These are phyloP conservation scores for Fusarium sp. DNA, from an alignment of 2,329 filamentous ascomycete genomes.

Conservation along the genomic window DNA sequence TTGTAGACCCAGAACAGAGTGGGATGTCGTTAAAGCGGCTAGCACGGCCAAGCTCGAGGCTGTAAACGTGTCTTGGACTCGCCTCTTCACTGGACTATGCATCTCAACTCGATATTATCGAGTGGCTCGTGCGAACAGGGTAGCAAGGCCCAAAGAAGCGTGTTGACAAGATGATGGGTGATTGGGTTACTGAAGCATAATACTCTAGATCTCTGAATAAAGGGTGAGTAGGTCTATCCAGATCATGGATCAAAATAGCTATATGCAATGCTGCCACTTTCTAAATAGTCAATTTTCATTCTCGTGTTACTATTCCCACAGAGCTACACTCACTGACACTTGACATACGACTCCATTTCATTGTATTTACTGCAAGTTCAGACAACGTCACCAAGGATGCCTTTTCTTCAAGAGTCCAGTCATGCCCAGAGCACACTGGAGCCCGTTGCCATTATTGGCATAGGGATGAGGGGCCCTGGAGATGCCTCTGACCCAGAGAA, in stretches of 20 bases:
- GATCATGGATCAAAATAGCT: not conserved
- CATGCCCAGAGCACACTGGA: not conserved
- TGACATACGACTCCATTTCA: no score
- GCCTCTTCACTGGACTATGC: not conserved
- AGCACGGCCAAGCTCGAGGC: not conserved
- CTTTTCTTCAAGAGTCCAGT: not conserved
- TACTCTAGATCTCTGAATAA: no score
- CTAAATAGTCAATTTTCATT: no score
- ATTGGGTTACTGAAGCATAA: no score
- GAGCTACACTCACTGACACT: no score
- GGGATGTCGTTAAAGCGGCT: not conserved
- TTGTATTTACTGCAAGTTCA: not conserved
- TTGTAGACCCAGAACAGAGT: not conserved
- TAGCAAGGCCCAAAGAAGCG: no score
- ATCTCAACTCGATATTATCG: no score
- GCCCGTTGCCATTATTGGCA: not conserved
- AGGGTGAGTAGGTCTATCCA: no score
- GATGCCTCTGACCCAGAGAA: not conserved
- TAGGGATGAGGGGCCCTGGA: not conserved
- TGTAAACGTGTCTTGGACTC: not conserved
- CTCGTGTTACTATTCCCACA: not conserved
- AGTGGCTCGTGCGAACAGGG: no score
- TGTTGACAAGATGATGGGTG: no score
- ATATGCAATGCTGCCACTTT: no score
- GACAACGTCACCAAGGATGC: not conserved